A percentile compares a stretch with the other conserved stretches of the same genome.
phyloP scores from a whole-genome alignment of 2,329 filamentous ascomycete species.

The Botrytis squamosa region DNA sequence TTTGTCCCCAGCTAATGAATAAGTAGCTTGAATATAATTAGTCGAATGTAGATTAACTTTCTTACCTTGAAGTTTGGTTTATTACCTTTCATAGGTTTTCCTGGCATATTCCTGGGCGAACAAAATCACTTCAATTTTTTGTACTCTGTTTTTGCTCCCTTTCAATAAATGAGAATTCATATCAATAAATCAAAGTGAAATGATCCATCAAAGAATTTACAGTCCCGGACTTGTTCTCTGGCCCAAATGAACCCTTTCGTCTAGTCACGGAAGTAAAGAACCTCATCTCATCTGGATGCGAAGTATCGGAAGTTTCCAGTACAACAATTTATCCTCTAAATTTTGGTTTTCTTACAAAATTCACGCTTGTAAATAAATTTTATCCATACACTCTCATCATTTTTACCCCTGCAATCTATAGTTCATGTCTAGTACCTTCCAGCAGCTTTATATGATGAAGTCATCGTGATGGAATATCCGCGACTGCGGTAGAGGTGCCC shows the following conservation, averaged over 20 bases:
- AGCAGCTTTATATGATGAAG: background rate
- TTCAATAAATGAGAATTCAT: background rate
- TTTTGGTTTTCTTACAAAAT: accelerated
- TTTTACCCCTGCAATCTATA: accelerated
- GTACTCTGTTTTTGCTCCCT: too few species aligned
- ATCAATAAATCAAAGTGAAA: background rate
- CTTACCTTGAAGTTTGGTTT: accelerated
- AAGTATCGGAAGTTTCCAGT: background rate
- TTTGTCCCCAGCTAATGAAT: background rate
- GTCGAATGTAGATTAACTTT: accelerated
- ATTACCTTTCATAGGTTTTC: accelerated
- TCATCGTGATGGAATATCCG: background rate
- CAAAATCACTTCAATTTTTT: background rate
- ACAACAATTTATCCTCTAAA: background rate
- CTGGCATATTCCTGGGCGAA: accelerated
- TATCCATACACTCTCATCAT: accelerated
- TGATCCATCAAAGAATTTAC: accelerated
- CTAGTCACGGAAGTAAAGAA: background rate
- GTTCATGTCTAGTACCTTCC: accelerated
- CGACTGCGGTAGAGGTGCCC: background rate
- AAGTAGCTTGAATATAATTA: background rate
- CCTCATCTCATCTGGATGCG: accelerated
- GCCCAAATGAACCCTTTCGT: background rate
- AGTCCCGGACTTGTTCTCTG: accelerated
- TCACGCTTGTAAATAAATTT: accelerated